Base-by-base conservation (phyloP, 495 filamentous ascomycete genomes). In the Penicillium turbatum region DNA sequence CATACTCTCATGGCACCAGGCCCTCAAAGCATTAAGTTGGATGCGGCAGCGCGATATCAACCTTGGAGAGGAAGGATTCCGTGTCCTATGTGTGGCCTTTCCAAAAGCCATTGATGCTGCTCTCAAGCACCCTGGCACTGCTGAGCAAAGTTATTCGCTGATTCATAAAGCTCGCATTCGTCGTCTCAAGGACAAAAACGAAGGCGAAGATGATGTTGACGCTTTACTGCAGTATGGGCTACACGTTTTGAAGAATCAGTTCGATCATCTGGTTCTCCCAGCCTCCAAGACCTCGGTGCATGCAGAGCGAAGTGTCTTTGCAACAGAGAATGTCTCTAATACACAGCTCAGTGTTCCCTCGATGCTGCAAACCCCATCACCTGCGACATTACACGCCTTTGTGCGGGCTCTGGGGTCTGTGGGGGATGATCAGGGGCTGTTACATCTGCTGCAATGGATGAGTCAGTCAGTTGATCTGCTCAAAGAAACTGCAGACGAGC, bases 371-470 rank as follows among this genome's bases (percentile, higher is more conserved):
- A 67, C 73, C 9, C 79, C 79, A 5, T 62, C 64, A 6, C 74
- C 72, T 51, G 69, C 71, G 13, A 63, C 72, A 32, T 67, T 85
- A 13, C 81, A 85, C 63, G 67, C 64, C 4, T 82, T 81, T 60
- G 69, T 83, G 30, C 69, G 81, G 54, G 71, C 75, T 15, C 63
- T 84, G 10, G 82, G 80, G 10, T 52, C 74, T 0, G 66, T 69
- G 1, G 68, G 71, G 45, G 80, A 85, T 48, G 70, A 71, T 37
- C 61, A 74, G n/a, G 78, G 74, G 5, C 59, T 85, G 26, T 48
- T 81, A 11, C 70, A 71, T 40, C 58, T 82, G 17, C 60, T 83
- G 17, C 60, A 69, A 27, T 83, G 81, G 81, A 82, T 84, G 77
- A 72, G 69, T 26, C 61, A 59, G 16, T 72, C 65, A 42, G 63